phyloP scores from a whole-genome alignment of 208 protist genomes.

The Leishmania major region DNA sequence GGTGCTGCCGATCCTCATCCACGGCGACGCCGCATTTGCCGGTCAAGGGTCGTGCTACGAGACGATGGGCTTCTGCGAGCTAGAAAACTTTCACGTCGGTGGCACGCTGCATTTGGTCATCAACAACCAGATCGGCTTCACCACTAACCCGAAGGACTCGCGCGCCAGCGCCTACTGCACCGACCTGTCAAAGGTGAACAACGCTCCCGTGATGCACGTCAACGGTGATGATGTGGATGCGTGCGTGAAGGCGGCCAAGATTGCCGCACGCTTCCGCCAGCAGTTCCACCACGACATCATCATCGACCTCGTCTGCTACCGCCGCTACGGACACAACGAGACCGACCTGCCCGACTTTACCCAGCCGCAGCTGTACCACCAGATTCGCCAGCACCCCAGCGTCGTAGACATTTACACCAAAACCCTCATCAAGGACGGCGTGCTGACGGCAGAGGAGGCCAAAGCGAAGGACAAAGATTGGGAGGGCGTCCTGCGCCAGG shows the following conservation, averaged over 20 bases:
- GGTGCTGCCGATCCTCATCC: slow-evolving; percentile 93
- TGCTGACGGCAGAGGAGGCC: slow-evolving; percentile 72
- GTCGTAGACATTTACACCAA: slow-evolving; percentile 93
- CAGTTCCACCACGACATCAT: slow-evolving; percentile 96
- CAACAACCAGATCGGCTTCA: slow-evolving; percentile 99
- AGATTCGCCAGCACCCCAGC: slow-evolving; percentile 88
- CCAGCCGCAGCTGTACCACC: slow-evolving; percentile 95
- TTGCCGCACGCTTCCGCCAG: slow-evolving; percentile 94
- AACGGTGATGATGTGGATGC: slow-evolving; percentile 98
- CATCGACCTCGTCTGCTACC: slow-evolving; percentile 98
- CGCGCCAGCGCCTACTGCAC: slow-evolving; percentile 96
- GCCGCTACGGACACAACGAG: slow-evolving; percentile 98
- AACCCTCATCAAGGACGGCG: slow-evolving; percentile 75
- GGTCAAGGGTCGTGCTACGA: slow-evolving; percentile 98
- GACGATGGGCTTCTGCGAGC: slow-evolving; percentile 94
- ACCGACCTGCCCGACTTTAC: slow-evolving; percentile 97
- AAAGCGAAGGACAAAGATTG: slow-evolving; percentile 76
- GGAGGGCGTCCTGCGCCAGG: slow-evolving; percentile 72
- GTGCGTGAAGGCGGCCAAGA: slow-evolving; percentile 85
- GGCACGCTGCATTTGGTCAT: slow-evolving; percentile 99
- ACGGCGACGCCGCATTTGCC: slow-evolving; percentile 98
- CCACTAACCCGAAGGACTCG: slow-evolving; percentile 92
- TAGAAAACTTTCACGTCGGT: slow-evolving; percentile 96
- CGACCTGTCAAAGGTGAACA: slow-evolving; percentile 96
- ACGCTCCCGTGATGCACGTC: slow-evolving; percentile 97